Conservation (phyloP, 2,329 filamentous ascomycete species). For the Ceratocystiopsis minuta region DNA sequence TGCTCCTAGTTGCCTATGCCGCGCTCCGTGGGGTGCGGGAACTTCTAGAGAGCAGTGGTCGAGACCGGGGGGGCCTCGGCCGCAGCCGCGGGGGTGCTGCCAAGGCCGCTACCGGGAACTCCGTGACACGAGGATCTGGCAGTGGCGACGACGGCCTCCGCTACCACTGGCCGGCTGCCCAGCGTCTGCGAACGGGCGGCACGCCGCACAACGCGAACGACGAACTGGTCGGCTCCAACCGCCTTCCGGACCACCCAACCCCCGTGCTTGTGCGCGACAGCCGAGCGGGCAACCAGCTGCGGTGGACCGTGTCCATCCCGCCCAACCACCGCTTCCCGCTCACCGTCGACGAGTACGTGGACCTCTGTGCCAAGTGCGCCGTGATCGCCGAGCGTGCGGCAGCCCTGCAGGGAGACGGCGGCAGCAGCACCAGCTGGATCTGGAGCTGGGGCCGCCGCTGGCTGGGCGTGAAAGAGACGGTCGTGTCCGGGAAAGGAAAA, state of each 20-base stretch:
- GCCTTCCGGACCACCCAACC: conserved; percentile 53
- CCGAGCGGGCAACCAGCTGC: conserved; percentile 43
- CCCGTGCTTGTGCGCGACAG: conserved; percentile 52
- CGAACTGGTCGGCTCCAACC: conserved; percentile 48
- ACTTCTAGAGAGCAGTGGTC: no score
- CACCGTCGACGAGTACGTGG: conserved; percentile 43
- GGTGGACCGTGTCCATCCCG: conserved; percentile 73
- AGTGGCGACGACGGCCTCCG: no score
- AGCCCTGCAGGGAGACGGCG: conserved; percentile 12
- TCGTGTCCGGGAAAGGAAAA: neutral
- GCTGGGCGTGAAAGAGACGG: neutral
- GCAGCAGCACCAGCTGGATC: neutral
- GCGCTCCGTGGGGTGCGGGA: no score
- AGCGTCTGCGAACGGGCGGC: conserved; percentile 12
- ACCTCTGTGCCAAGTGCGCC: conserved; percentile 49
- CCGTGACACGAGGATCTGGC: no score
- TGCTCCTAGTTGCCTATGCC: neutral
- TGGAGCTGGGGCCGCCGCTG: neutral
- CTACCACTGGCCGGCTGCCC: conserved; percentile 19
- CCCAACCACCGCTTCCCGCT: conserved; percentile 48
- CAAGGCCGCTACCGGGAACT: no score
- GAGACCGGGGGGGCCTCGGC: no score
- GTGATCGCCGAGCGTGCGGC: conserved; percentile 43
- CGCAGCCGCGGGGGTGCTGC: no score
- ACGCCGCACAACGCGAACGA: conserved; percentile 31